Base-by-base conservation (phyloP, 179 eudicot species). In the Amaranthus tricolor region DNA sequence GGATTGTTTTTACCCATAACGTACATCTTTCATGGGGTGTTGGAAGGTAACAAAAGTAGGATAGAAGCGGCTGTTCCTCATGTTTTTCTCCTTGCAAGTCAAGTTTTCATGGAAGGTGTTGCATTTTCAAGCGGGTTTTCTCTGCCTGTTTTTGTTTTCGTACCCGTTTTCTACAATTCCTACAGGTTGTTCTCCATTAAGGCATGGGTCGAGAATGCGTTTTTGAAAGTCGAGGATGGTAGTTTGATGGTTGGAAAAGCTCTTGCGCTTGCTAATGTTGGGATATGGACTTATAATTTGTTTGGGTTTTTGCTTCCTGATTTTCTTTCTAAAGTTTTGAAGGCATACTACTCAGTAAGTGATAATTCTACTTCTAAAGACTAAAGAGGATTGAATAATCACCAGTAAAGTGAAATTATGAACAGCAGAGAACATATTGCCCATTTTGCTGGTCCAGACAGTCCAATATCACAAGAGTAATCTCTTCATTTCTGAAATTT, bases 281-380 rank as follows among this genome's bases (percentile, higher is more conserved):
- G 57, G 50, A 77, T 89, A 2, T 92, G 98, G 98, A 60, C 82
- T 74, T 94, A 82, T 78, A 92, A 92, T 77, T 72, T 94, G 81
- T 89, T 90, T 75, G 98, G 97, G 73, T 92, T 90, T 76, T 83
- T 94, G 86, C 79, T 94, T 86, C 97, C 98, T 48, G 81, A 88
- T 43, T 92, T 77, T 61, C 85, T 92, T 20, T 97, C 96, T 4
- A 90, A 15, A 78, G 92, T 91, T 15, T 84, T 94, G 53, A 86
- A 87, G 90, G 78, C 52, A 19, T 89, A 94, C 67, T 94, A 89
- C 68, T 77, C 80, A 43, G 65, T 31, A 2, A 31, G 49, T 50
- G 65, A 19, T 56, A 19, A 6, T 48, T 68, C 80, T 10, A 31
- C 40, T 47, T 50, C 74, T 72, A 31, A 31, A 1, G 4, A 31